Base-by-base conservation (phyloP, 1,284 basidiomycete genomes). In the Lentinula novae-zelandiae region DNA sequence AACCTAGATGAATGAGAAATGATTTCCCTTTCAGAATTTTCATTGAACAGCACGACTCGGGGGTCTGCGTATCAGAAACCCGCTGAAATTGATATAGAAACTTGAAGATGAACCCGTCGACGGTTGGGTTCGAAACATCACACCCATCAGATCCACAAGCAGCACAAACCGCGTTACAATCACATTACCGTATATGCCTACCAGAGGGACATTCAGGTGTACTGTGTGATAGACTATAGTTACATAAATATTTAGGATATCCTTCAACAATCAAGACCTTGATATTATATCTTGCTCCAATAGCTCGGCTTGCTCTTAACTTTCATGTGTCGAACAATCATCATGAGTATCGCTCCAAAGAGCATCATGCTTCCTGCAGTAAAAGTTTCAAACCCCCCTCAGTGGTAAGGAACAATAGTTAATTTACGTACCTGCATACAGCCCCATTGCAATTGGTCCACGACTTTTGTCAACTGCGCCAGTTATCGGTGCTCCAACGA, bases 401-500 rank as follows among this genome's bases (percentile, higher is more conserved):
- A 31, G 48, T 50, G 4, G 40, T 42, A 17, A 27, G 34, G n/a
- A 5, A 42, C 31, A 15, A 31, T 17, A 9, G 38, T 20, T 27
- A 27, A 13, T 22, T 5, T 13, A 61, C 70, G 22, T 40, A 82
- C 85, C 86, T 64, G 86, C 85, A 67, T 85, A 87, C 58, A 80
- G 75, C 7, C 86, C 86, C n/a, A 86, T 84, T 6, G 68, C 76
- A 27, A 76, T 71, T 65, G 81, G 87, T 1, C 76, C 75, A 4
- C 78, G 80, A 2, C 82, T 79, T 1, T 78, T 75, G 7, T 78
- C 77, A 56, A 89, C 86, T 0, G 83, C 83, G 5, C 86, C 86
- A n/a, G 84, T 84, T 49, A 87, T 85, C 0, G 86, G 86, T 13
- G 84, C 83, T 0, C 86, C 85, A 3, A 76, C 77, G 9, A 87